These are phyloP conservation scores for Warburgia ugandensis DNA, from an alignment of 164 flowering plant genomes.

Conservation along the genomic window DNA sequence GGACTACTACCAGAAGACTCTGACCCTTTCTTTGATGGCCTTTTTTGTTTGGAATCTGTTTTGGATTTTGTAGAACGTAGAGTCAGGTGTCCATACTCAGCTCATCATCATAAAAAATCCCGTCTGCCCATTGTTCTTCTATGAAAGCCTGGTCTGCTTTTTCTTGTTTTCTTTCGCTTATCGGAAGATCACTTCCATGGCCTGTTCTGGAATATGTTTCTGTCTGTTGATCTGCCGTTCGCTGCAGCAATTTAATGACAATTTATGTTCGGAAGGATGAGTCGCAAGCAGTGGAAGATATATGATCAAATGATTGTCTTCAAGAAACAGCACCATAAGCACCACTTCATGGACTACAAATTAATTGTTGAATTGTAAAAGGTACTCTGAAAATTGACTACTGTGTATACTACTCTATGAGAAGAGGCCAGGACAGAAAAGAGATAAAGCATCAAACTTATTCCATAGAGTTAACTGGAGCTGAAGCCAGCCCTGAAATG, in stretches of 20 bases:
- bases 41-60: conserved; percentile 35
- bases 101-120: conserved; percentile 15
- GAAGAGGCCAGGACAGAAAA: too few species aligned
- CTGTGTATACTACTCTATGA: too few species aligned
- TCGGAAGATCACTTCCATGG: conserved; percentile 58
- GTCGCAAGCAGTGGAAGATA: too few species aligned
- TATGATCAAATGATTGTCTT: too few species aligned
- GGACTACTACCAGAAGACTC: conserved; percentile 14
- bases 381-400: too few species aligned
- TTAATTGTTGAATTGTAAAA: too few species aligned
- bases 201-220: conserved; percentile 51
- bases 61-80: conserved; percentile 12
- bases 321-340: too few species aligned
- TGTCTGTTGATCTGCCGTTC: conserved; percentile 70
- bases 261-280: too few species aligned
- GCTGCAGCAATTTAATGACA: conserved; percentile 27
- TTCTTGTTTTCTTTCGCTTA: conserved; percentile 71
- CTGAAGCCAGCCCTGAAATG: too few species aligned
- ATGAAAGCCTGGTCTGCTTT: conserved; percentile 50
- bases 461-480: too few species aligned
- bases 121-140: conserved; percentile 38
- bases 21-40: conserved; percentile 28
- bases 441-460: too few species aligned
- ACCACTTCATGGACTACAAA: too few species aligned
- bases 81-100: conserved; percentile 12